Conservation (phyloP, 768 basidiomycete species). For the Pleurotus tuber-regium region DNA sequence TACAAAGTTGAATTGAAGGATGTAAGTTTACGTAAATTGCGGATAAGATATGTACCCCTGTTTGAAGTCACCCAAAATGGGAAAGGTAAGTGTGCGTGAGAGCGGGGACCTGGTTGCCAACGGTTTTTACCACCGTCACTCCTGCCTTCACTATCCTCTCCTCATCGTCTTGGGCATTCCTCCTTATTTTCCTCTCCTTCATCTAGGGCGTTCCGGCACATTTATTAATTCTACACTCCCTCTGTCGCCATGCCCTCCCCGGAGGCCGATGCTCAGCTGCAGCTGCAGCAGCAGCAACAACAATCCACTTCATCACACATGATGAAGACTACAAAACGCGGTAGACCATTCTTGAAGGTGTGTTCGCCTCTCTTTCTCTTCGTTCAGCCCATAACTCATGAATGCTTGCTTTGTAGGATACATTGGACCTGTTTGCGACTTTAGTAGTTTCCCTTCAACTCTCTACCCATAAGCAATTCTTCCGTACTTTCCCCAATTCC, state of each 20-base stretch:
- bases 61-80: constrained; percentile 4
- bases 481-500: constrained; percentile 90
- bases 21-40: no score
- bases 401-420: constrained; percentile 60
- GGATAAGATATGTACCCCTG: no score
- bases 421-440: constrained; percentile 96
- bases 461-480: constrained; percentile 90
- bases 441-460: constrained; percentile 92
- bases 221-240: constrained; percentile 47
- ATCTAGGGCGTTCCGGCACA: constrained; percentile 46
- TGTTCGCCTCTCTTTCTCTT: constrained; percentile 17
- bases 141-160: constrained; percentile 28
- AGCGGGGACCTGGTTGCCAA: constrained; percentile 22
- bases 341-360: constrained; percentile 92
- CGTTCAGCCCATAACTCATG: constrained; percentile 12
- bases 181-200: constrained; percentile 22
- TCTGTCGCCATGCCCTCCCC: constrained; percentile 32
- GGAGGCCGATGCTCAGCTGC: constrained; percentile 40
- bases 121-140: constrained; percentile 27
- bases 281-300: constrained; percentile 9
- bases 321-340: constrained; percentile 99
- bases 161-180: constrained; percentile 19
- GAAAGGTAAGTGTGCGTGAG: constrained; percentile 5
- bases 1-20: no score
- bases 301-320: constrained; percentile 77